phyloP scores from a whole-genome alignment of 2,329 filamentous ascomycete species.

The Hymenoscyphus linearis region DNA sequence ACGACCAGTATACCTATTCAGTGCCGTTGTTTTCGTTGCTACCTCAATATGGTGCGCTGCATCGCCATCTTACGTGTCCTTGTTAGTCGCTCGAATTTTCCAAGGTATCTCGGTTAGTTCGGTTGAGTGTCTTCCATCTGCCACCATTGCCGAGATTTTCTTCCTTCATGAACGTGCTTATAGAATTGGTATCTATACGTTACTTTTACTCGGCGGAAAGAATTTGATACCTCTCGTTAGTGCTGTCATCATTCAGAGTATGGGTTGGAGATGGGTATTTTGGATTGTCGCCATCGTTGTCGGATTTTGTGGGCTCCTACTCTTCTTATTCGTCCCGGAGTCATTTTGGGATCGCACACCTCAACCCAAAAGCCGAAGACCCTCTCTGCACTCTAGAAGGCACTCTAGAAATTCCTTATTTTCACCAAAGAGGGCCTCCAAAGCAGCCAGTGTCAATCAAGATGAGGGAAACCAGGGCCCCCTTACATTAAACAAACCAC shows the following conservation, averaged over 20 bases:
- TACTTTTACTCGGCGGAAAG: constrained; percentile 84
- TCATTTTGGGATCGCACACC: constrained; percentile 93
- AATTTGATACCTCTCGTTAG: constrained; percentile 85
- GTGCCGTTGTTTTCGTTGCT: constrained; percentile 69
- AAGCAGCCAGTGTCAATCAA: neutral
- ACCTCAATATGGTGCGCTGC: constrained; percentile 79
- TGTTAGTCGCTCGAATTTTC: constrained; percentile 77
- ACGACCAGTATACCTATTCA: constrained; percentile 78
- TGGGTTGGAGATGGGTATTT: constrained; percentile 88
- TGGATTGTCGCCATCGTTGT: constrained; percentile 82
- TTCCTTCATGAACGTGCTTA: constrained; percentile 93
- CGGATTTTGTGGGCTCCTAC: constrained; percentile 60
- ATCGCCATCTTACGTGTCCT: constrained; percentile 74
- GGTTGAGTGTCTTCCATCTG: constrained; percentile 87
- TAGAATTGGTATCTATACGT: constrained; percentile 86
- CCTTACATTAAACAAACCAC: neutral
- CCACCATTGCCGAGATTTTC: constrained; percentile 93
- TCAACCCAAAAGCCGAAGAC: constrained; percentile 21
- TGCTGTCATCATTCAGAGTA: constrained; percentile 71
- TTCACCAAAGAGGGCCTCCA: constrained; percentile 10
- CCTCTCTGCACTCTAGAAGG: constrained; percentile 11
- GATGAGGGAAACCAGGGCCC: neutral
- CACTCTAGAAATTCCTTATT: constrained; percentile 19
- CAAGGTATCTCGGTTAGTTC: constrained; percentile 85
- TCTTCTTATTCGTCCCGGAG: constrained; percentile 91